Conservation (phyloP, 2,329 filamentous ascomycete genomes). For the Neofusicoccum parvum region DNA sequence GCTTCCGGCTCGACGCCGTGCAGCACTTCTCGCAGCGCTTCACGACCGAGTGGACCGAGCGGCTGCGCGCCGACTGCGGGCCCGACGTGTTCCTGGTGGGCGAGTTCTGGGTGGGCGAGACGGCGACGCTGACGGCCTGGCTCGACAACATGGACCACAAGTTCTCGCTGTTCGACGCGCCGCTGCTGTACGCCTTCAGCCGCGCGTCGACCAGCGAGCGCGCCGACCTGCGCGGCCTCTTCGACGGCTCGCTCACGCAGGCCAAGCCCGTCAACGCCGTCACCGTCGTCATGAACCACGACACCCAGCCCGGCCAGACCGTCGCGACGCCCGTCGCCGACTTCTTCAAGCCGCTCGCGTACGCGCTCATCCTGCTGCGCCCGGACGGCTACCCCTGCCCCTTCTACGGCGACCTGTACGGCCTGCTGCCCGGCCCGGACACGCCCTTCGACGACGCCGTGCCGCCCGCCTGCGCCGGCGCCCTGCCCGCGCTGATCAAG, state of each 20-base stretch:
- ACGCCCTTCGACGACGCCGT: constrained; percentile 45
- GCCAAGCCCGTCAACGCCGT: constrained; percentile 59
- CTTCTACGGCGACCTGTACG: constrained; percentile 72
- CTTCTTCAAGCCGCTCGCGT: constrained; percentile 72
- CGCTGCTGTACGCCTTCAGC: constrained; percentile 67
- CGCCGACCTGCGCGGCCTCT: constrained; percentile 63
- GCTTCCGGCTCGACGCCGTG: constrained; percentile 71
- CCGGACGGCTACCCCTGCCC: constrained; percentile 65
- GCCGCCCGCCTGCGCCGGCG: constrained; percentile 55
- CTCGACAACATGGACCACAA: constrained; percentile 59
- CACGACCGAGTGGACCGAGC: constrained; percentile 63
- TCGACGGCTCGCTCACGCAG: constrained; percentile 62
- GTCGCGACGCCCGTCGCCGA: constrained; percentile 64
- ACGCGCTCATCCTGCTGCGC: constrained; percentile 70
- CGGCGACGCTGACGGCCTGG: constrained; percentile 59
- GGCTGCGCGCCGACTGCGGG: constrained; percentile 54
- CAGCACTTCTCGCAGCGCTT: constrained; percentile 74
- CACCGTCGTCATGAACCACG: constrained; percentile 71
- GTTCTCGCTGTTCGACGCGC: constrained; percentile 67
- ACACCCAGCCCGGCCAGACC: constrained; percentile 67
- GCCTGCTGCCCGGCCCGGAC: constrained; percentile 46
- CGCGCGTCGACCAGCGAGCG: background rate
- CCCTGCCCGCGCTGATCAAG: constrained; percentile 61
- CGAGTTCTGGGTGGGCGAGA: constrained; percentile 68
- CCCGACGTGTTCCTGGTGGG: constrained; percentile 66